Evolutionary conservation across 2,329 filamentous ascomycete species (phyloP), one percentile per base, ranked within the genome.

Genomic region (Xylaria sp.): DNA sequence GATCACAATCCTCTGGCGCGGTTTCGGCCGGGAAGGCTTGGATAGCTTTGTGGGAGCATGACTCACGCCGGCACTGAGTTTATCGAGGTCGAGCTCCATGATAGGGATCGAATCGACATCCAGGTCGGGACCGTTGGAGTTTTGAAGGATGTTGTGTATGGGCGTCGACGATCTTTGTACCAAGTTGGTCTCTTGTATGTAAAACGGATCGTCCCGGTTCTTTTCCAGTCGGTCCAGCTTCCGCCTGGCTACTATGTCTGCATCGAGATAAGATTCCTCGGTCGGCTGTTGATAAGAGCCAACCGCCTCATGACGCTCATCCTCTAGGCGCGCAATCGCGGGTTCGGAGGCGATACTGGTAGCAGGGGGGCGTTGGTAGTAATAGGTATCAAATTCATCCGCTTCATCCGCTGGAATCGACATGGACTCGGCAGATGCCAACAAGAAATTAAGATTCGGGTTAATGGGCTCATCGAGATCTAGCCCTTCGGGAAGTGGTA

Each of bases 71-170:
- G 73, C 74, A 45, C 78, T 80, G 9, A 85, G 78, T 67, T 86
- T 86, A 36, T 90, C 90, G 8, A 97, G 86, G 69, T 97, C 90
- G 55, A 99, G 85, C 77, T 97, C 90, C 89, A 99, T 96, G 75
- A 99, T 95, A 2, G 96, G 96, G 74, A 99, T 99, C 1, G 93
- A 89, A 79, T 99, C 96, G 50, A 99, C 91, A 77, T 99, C 95
- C 9, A 98, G 83, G 52, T 92, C 91, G 2, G 91, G 89, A 1
- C 90, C 91, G 76, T 95, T 94, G 65, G 89, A 89, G 66, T 85
- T 89, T 66, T 89, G 86, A 3, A 92, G 83, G 65, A 96, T 93
- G 71, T 89, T 92, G 75, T 95, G 92, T 58, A 96, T 90, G 0
- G 93, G 93, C 0, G 92, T 95, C 0, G 91, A 91, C 6, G 87